Base-by-base conservation (phyloP, 805 yeast species). In the Metschnikowia anglica region DNA sequence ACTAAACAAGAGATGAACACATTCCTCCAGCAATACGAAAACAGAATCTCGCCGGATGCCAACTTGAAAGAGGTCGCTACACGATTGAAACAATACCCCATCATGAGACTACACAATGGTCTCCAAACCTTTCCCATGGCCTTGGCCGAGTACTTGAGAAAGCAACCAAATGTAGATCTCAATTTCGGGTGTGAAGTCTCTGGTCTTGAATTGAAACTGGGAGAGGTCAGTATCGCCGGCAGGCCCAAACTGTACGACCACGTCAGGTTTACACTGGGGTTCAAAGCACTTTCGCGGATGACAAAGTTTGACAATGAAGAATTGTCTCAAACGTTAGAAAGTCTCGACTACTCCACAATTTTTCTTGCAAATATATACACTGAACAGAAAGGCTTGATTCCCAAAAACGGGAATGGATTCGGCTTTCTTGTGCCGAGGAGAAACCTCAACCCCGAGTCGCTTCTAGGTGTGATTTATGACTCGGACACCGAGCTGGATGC, bases 381-480 rank as follows among this genome's bases (percentile, higher is more conserved):
- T 34, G 15, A 66, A 58, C 29, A 61, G 56, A 36, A 66, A 66
- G 52, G 61, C 64, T 16, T 68, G 20, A 61, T 66, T 15, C 73
- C 71, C 2, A 41, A 52, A 18, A 52, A 61, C 8, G 60, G 66
- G 24, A 71, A 75, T 44, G 96, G 97, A 28, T 91, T 91, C 72
- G 99, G 99, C 1, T 88, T 85, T 53, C 72, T 91, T 35, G 85
- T 90, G 8, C 99, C 99, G 2, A 56, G 58, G 41, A 41, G 54
- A 6, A 69, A 72, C 46, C 37, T 51, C 5, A 81, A 82, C 49
- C 70, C 74, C 3, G 80, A 79, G 36, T 70, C 76, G 15, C 64
- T 89, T 12, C 68, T 91, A 23, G 99, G 99, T 2, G 88, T 88
- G 5, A 88, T 93, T 15, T 91, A 84, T 64, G 98, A 91, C 61